Evolutionary conservation across 2,329 filamentous ascomycete species (phyloP).

Genomic region (Venturia aucupariae): DNA sequence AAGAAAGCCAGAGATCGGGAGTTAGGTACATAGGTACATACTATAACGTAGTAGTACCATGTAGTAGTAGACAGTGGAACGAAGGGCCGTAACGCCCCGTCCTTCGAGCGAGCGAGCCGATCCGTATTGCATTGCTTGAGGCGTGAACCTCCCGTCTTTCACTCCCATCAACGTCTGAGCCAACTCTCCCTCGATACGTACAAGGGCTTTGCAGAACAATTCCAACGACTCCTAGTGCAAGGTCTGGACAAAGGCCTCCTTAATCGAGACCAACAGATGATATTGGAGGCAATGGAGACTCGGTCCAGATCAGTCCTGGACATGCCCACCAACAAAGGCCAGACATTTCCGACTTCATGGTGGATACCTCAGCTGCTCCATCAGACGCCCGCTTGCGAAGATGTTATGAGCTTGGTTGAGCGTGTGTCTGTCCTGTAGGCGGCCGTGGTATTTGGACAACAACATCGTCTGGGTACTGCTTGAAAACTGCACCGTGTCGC

Average conservation of each 20-base stretch:
- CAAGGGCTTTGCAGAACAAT: too few relatives aligned
- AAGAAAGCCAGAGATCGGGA: too few relatives aligned
- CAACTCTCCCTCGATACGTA: too few relatives aligned
- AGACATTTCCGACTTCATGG: not conserved
- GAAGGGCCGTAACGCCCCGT: not conserved
- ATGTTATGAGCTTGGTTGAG: too few relatives aligned
- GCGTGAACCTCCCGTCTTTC: too few relatives aligned
- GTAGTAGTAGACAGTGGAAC: too few relatives aligned
- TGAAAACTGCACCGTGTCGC: not conserved
- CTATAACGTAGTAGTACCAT: too few relatives aligned
- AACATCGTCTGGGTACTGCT: not conserved
- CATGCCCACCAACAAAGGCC: not conserved
- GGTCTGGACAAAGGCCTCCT: not conserved
- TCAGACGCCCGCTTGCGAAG: not conserved
- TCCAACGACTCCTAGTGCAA: not conserved
- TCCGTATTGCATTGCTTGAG: too few relatives aligned
- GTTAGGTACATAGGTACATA: too few relatives aligned
- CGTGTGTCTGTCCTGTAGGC: not conserved
- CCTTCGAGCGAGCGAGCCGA: not conserved
- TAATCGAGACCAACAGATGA: not conserved
- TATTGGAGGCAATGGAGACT: not conserved
- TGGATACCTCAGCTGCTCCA: not conserved
- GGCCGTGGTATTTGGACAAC: not conserved
- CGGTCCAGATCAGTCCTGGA: too few relatives aligned
- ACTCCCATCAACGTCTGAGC: too few relatives aligned